Conservation (phyloP, 768 basidiomycete species). For the Boletus tomentosulus region DNA sequence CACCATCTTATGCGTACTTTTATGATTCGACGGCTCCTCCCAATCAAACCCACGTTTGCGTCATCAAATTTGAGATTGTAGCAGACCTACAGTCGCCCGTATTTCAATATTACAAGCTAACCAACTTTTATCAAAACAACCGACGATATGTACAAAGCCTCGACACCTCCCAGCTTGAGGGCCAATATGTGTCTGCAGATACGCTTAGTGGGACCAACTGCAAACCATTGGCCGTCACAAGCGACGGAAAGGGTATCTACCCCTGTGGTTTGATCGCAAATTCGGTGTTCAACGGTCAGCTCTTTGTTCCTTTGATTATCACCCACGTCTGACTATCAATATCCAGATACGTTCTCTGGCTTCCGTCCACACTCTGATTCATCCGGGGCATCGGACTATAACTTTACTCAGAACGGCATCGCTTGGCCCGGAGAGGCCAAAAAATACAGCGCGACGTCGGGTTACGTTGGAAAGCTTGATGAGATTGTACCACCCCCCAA, state of each 20-base stretch:
- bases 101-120: slow-evolving; percentile 94
- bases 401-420: slow-evolving; percentile 74
- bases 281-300: slow-evolving; percentile 88
- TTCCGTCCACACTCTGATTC: slow-evolving; percentile 45
- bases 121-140: slow-evolving; percentile 98
- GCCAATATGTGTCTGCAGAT: slow-evolving; percentile 47
- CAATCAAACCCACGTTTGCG: slow-evolving; percentile 57
- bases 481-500: slow-evolving; percentile 90
- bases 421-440: slow-evolving; percentile 95
- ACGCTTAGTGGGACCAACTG: slow-evolving; percentile 73
- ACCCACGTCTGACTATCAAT: neutral
- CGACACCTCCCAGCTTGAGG: slow-evolving; percentile 80
- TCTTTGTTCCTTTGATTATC: neutral
- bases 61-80: slow-evolving; percentile 80
- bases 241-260: slow-evolving; percentile 61
- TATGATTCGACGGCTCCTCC: slow-evolving; percentile 41
- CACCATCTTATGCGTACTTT: slow-evolving; percentile 77
- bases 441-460: slow-evolving; percentile 68
- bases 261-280: slow-evolving; percentile 98
- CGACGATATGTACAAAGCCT: slow-evolving; percentile 94
- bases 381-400: slow-evolving; percentile 50
- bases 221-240: slow-evolving; percentile 69
- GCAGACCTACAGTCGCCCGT: slow-evolving; percentile 69
- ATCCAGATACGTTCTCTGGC: slow-evolving; percentile 74
- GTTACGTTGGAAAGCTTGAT: slow-evolving; percentile 50